Evolutionary conservation across 805 yeast species (phyloP), one percentile per base, ranked within the genome.

Genomic region (Suhomyces tanzawaensis): DNA sequence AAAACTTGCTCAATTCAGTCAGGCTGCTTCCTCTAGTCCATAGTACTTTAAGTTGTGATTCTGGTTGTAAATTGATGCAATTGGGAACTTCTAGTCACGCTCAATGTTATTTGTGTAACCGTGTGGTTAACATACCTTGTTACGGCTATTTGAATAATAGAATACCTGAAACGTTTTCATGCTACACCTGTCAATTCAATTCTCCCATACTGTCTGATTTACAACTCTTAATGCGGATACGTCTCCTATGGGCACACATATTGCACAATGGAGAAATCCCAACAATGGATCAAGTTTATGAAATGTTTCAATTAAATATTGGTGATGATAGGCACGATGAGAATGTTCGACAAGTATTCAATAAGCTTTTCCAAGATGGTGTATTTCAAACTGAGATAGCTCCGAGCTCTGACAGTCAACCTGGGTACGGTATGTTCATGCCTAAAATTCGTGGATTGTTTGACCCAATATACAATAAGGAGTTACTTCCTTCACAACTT

Each of bases 191-290:
- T 16, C 31, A 15, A 7, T 17, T 28, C n/a, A 18, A 15, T 13
- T 16, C 19, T 21, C 9, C 7, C 9, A 7, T 21, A 9, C 53
- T 16, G 22, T 18, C 41, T 2, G 47, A 52, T 17, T 47, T 65
- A 29, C 36, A 46, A 19, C 47, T 58, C 12, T 42, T 71, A 22
- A 55, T 68, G 60, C 53, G 63, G 36, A 29, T 58, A 3, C 59
- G 77, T 42, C 63, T 58, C 36, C 44, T 65, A 14, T 64, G 52
- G 48, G 48, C 58, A 30, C 45, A 53, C 9, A 32, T 64, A 13
- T 42, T 44, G 1, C 50, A 50, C 19, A 39, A 33, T 13, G 48
- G 44, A 17, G 22, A 13, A 7, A 15, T 27, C 30, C 34, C 44
- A 19, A 26, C 7, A 9, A 26, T 27, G 11, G 19, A 32, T 16